Conservation (phyloP, 768 basidiomycete genomes). For the Dentipellis sp. region DNA sequence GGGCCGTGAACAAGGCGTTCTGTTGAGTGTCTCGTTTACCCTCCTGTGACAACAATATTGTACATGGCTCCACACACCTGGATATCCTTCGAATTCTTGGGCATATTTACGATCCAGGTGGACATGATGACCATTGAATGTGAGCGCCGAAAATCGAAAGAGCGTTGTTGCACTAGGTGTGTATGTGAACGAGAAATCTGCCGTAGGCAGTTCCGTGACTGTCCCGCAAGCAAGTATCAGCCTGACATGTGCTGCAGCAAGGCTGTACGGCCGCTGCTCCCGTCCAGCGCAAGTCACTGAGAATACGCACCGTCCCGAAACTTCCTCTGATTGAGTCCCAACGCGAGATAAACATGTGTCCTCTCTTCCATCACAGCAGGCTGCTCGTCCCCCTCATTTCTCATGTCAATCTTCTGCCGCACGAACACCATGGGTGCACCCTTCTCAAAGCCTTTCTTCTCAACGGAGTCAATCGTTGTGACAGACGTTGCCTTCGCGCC, state of each 20-base stretch:
- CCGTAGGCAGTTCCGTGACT: slow-evolving; percentile 44
- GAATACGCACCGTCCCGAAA: slow-evolving; percentile 33
- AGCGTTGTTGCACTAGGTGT: slow-evolving; percentile 61
- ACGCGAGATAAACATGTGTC: slow-evolving; percentile 50
- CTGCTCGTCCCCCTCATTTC: slow-evolving; percentile 29
- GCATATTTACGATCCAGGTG: slow-evolving; percentile 76
- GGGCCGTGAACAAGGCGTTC: slow-evolving; percentile 84
- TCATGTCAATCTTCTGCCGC: slow-evolving; percentile 50
- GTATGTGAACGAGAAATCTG: slow-evolving; percentile 58
- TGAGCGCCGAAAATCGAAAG: slow-evolving; percentile 82
- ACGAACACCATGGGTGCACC: slow-evolving; percentile 68
- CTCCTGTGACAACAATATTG: neutral
- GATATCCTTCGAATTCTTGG: slow-evolving; percentile 58
- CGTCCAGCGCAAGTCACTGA: neutral
- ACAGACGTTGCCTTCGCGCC: slow-evolving; percentile 43
- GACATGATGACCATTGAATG: slow-evolving; percentile 79
- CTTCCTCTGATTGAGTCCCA: slow-evolving; percentile 22
- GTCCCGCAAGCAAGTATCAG: neutral
- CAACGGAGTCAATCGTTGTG: slow-evolving; percentile 39
- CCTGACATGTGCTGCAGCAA: neutral
- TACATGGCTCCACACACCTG: slow-evolving; percentile 33
- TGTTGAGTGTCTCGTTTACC: slow-evolving; percentile 21
- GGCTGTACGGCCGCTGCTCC: too few relatives aligned
- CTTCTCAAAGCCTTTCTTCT: slow-evolving; percentile 58
- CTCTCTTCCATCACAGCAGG: slow-evolving; percentile 55